These are phyloP conservation scores for Aspergillus saccharolyticus DNA, from an alignment of 495 filamentous ascomycete genomes.

Conservation along the genomic window DNA sequence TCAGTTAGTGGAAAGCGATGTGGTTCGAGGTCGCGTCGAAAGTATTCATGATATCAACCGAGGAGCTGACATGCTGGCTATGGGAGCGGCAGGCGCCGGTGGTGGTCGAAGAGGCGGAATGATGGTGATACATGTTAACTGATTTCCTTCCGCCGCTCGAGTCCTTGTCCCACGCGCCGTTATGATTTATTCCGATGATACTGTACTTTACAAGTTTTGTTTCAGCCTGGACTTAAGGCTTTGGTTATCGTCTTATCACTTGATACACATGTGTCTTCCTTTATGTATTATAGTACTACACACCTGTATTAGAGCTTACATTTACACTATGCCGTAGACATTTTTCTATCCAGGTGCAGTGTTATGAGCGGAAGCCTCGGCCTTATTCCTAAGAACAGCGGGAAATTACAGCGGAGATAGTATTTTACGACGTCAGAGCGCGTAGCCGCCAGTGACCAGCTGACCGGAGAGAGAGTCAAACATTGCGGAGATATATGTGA, in stretches of 20 bases:
- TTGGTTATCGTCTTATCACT: neutral
- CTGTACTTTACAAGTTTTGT: neutral
- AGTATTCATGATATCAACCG: constrained; percentile 29
- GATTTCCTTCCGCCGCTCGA: too few species aligned
- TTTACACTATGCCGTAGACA: too few species aligned
- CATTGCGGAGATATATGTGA: too few species aligned
- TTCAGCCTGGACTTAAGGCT: neutral
- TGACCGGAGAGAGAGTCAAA: too few species aligned
- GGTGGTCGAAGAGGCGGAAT: constrained; percentile 27
- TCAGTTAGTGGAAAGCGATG: constrained; percentile 31
- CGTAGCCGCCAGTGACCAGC: too few species aligned
- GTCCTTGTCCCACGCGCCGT: too few species aligned
- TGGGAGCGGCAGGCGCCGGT: constrained; percentile 25
- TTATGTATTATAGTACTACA: neutral
- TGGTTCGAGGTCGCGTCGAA: constrained; percentile 29
- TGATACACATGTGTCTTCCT: too few species aligned
- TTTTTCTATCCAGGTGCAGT: too few species aligned
- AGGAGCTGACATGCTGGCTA: constrained; percentile 26
- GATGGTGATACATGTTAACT: constrained; percentile 34
- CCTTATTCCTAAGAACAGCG: too few species aligned
- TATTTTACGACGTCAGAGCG: too few species aligned
- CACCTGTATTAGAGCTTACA: neutral
- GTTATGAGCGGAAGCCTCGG: too few species aligned
- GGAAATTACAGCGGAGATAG: too few species aligned
- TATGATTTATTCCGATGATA: neutral